phyloP scores from a whole-genome alignment of 257 asterid species.

The Plectranthus barbatus region DNA sequence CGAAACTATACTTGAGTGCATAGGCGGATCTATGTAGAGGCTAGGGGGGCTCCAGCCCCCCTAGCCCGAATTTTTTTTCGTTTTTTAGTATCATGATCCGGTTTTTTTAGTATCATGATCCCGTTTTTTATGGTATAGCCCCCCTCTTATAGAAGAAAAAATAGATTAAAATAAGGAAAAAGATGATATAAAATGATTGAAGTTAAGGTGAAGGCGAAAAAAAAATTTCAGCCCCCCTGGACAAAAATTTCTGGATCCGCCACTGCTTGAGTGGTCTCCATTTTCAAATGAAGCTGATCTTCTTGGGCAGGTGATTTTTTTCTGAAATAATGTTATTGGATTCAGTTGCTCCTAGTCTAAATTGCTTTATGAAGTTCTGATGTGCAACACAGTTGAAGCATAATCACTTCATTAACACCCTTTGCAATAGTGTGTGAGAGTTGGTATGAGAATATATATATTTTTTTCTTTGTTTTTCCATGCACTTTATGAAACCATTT shows the following conservation, averaged over 20 bases:
- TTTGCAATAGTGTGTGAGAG: not conserved
- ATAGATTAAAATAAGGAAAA: no score
- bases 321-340: constrained; percentile 13
- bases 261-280: constrained; percentile 98
- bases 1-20: constrained; percentile 61
- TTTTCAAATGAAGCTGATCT: constrained; percentile 83
- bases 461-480: constrained; percentile 56
- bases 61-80: no score
- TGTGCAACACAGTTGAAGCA: not conserved
- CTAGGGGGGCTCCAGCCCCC: no score
- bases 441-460: not conserved
- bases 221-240: no score
- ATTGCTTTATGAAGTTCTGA: not conserved
- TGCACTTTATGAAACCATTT: constrained; percentile 14
- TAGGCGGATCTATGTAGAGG: no score
- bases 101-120: no score
- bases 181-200: no score
- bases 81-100: no score
- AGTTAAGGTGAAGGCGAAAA: no score
- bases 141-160: no score
- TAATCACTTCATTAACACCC: not conserved
- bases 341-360: not conserved
- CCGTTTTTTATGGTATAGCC: no score
- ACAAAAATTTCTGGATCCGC: no score
- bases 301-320: constrained; percentile 63